Evolutionary conservation across 495 filamentous ascomycete genomes (phyloP).

Genomic region (Aspergillus cavernicola): DNA sequence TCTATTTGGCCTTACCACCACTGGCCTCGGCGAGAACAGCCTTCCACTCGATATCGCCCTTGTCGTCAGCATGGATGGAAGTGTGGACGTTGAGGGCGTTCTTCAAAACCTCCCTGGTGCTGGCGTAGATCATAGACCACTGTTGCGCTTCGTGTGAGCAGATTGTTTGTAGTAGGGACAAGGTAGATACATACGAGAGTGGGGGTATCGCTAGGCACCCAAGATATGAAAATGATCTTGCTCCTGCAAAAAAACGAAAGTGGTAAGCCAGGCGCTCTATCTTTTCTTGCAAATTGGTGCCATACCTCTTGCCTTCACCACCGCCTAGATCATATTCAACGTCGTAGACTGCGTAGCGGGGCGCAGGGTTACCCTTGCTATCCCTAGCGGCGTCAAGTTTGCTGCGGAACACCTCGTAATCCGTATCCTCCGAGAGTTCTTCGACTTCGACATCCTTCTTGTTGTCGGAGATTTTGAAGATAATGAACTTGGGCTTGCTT

Average conservation of each 20-base stretch:
- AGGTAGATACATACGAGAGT: conserved; percentile 62
- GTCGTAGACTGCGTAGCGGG: conserved; percentile 91
- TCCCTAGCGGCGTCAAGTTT: conserved; percentile 68
- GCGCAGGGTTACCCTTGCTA: conserved; percentile 61
- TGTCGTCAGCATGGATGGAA: conserved; percentile 92
- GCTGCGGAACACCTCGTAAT: conserved; percentile 75
- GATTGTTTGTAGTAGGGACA: background rate
- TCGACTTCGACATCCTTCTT: conserved; percentile 84
- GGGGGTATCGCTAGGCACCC: conserved; percentile 81
- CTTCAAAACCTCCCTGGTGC: conserved; percentile 90
- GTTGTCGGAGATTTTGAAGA: conserved; percentile 95
- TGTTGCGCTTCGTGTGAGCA: conserved; percentile 25
- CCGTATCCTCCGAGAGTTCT: conserved; percentile 60
- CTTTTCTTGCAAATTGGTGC: background rate
- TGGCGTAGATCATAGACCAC: conserved; percentile 90
- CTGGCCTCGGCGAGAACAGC: conserved; percentile 72
- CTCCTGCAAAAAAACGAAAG: conserved; percentile 49
- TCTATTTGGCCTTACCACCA: conserved; percentile 62
- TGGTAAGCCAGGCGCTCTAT: background rate
- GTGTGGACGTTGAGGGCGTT: conserved; percentile 71
- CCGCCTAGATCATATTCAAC: conserved; percentile 76
- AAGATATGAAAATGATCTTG: conserved; percentile 95
- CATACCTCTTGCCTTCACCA: conserved; percentile 79
- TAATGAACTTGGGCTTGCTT: conserved; percentile 80
- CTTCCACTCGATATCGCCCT: conserved; percentile 82